A percentile compares a stretch with the other conserved stretches of the same genome.
Evolutionary conservation across 768 basidiomycete species (phyloP).

Genomic region (Macrocybe gigantea): DNA sequence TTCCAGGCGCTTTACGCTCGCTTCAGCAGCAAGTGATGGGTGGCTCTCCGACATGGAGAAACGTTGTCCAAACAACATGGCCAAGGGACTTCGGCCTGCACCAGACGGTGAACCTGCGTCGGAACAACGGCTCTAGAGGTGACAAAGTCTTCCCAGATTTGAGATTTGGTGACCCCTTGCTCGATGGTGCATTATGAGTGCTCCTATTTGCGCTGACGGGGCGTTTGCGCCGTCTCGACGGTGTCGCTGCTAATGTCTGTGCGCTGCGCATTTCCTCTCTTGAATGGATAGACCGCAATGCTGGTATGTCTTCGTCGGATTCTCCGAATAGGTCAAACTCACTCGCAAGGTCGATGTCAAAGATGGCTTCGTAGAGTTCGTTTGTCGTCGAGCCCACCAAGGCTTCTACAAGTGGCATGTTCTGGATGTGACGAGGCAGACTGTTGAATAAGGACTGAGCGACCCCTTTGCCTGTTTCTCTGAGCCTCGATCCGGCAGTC

Average conservation of each 20-base stretch:
- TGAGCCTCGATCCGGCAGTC: conserved; percentile 40
- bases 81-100: conserved; percentile 40
- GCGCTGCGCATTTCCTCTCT: conserved; percentile 22
- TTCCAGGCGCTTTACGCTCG: conserved; percentile 46
- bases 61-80: conserved; percentile 36
- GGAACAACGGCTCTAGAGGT: conserved; percentile 8
- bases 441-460: conserved; percentile 55
- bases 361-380: conserved; percentile 73
- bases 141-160: not conserved
- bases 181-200: too few species aligned
- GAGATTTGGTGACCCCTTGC: too few species aligned
- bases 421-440: conserved; percentile 67
- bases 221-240: conserved; percentile 17
- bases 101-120: conserved; percentile 14
- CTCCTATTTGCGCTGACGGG: conserved; percentile 10
- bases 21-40: conserved; percentile 1
- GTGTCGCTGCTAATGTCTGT: not conserved
- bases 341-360: conserved; percentile 54
- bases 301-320: conserved; percentile 36
- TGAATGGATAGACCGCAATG: conserved; percentile 33
- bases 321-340: conserved; percentile 48
- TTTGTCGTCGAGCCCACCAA: conserved; percentile 65
- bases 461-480: conserved; percentile 46
- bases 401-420: conserved; percentile 69
- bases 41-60: conserved; percentile 10